These are phyloP conservation scores for Aethionema arabicum DNA, from an alignment of 345 rosid genomes.

Conservation along the genomic window DNA sequence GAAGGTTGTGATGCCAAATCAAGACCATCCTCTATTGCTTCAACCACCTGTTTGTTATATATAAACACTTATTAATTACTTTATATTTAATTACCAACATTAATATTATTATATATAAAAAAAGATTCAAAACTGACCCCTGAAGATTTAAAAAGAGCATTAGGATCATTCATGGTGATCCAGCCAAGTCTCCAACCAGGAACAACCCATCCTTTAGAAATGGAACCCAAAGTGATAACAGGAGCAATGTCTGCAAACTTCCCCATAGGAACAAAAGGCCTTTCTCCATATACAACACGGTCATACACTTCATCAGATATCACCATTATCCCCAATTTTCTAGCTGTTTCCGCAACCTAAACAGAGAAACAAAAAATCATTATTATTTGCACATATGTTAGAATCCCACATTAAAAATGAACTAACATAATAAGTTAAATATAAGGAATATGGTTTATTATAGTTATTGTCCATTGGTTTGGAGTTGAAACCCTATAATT, in stretches of 20 bases:
- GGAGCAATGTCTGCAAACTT: constrained; percentile 45
- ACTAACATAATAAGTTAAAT: too few species aligned
- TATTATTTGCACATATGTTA: too few species aligned
- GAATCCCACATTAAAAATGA: too few species aligned
- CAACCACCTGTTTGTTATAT: constrained; percentile 30
- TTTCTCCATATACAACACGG: constrained; percentile 41
- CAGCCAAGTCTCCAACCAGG: constrained; percentile 59
- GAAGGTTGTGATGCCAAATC: constrained; percentile 33
- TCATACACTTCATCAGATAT: constrained; percentile 49
- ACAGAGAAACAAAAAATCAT: background rate
- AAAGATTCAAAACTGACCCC: constrained; percentile 28
- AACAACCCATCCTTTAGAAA: constrained; percentile 51
- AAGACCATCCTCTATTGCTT: constrained; percentile 35
- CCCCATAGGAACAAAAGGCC: constrained; percentile 43
- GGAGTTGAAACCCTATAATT: too few species aligned
- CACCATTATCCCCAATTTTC: constrained; percentile 43
- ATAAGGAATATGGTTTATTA: too few species aligned
- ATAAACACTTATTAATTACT: background rate
- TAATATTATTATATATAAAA: background rate
- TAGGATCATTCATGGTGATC: constrained; percentile 39
- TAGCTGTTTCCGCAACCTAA: constrained; percentile 49
- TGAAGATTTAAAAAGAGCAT: constrained; percentile 27
- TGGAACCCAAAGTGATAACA: constrained; percentile 44
- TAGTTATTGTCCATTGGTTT: too few species aligned
- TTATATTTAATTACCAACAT: too few species aligned